Base-by-base conservation (phyloP, 768 basidiomycete genomes). In the Leccinum barrowsii region DNA sequence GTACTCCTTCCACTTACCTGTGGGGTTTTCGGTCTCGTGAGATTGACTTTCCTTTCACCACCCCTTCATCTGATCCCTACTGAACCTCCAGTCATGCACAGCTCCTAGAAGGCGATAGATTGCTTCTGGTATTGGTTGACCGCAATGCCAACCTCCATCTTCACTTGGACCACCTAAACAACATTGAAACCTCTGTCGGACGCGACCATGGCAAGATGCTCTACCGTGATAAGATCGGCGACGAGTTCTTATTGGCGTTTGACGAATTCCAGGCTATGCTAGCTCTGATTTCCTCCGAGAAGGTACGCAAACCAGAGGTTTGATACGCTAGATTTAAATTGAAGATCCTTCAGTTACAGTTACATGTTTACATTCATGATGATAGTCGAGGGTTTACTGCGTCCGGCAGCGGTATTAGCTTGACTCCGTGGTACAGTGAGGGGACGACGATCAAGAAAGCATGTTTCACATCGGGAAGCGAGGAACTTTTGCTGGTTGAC, bases 401-500 rank as follows among this genome's bases (percentile, higher is more conserved):
- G 1, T 76, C 72, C 56, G 82, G 81, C 0, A 74, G 69, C 37
- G 54, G 77, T 1, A 66, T 83, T 15, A 76, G 78, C 50, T 71
- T 85, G 2, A 58, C 58, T 12, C 62, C 69, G 2, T 85, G 83
- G 85, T 83, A 80, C 58, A 59, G 67, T 19, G 60, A 67, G 1
- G 71, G 71, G 19, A 55, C 65, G 17, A 54, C 59, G 5, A 74
- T 85, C 28, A 63, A 59, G 19, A 72, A 74, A 34, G 72, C 76
- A 0, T 73, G 75, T 48, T 83, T 86, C 59, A 70, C 83, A 2
- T 69, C 68, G 26, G 80, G 82, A 5, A 77, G 67, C 35, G 84
- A 85, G 55, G 85, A 86, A 47, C 58, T 85, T 19, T 62, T 83
- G 0, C 67, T 86, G 0, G 66, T 85, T 15, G 84, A 86, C 56